Evolutionary conservation across 148 eudicot species (phyloP).

Genomic region (Suaeda aralocaspica): DNA sequence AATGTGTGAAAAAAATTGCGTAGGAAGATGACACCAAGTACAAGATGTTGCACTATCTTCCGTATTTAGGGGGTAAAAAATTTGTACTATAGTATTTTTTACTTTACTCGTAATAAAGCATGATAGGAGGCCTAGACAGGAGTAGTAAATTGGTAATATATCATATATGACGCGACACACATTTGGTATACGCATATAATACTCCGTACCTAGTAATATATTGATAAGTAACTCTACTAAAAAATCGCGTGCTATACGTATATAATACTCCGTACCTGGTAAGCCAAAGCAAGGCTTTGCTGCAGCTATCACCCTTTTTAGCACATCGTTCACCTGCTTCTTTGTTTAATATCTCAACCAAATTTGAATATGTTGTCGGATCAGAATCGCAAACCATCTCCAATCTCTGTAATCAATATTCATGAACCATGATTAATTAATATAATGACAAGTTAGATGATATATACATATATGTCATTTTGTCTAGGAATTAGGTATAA

Average conservation of each 20-base stretch:
- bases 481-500: neutral
- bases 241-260: neutral
- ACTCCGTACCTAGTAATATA: too few species aligned
- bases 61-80: too few species aligned
- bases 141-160: too few species aligned
- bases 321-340: slow-evolving; percentile 65
- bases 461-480: neutral
- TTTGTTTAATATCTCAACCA: slow-evolving; percentile 73
- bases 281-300: slow-evolving; percentile 83
- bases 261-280: slow-evolving; percentile 74
- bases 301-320: slow-evolving; percentile 53
- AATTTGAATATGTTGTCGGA: slow-evolving; percentile 49
- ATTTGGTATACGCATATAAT: neutral
- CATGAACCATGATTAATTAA: neutral
- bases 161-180: too few species aligned
- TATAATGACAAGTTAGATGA: too few species aligned
- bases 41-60: too few species aligned
- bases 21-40: too few species aligned
- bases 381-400: slow-evolving; percentile 61
- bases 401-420: slow-evolving; percentile 43
- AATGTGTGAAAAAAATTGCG: too few species aligned
- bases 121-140: too few species aligned
- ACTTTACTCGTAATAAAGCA: too few species aligned
- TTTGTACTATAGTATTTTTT: too few species aligned
- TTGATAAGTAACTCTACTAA: too few species aligned